Evolutionary conservation across 176 grass and related monocot genomes (phyloP).

Genomic region (Juncus effusus): DNA sequence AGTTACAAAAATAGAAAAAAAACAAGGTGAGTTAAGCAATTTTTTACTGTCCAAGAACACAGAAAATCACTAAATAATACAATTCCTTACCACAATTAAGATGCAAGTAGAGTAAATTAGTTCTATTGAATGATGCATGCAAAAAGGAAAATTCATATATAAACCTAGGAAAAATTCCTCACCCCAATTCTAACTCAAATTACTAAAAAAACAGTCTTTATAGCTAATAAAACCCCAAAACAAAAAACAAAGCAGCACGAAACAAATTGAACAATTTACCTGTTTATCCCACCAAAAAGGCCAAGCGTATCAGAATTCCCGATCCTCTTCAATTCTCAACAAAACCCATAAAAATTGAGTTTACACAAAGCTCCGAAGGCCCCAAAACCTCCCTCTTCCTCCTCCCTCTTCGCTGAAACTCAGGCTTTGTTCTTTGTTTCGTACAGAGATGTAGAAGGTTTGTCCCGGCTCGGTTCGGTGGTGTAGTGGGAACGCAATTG

Average conservation of each 20-base stretch:
- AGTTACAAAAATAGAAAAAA: neutral
- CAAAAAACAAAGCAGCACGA: neutral
- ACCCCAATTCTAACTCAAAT: too few species aligned
- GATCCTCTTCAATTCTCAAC: constrained; percentile 1
- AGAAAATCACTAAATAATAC: neutral
- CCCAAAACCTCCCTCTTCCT: constrained; percentile 7
- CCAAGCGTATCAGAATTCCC: neutral
- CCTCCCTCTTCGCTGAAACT: neutral
- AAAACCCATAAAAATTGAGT: neutral
- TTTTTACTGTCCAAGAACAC: neutral
- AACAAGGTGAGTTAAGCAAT: neutral
- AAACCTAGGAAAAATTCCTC: too few species aligned
- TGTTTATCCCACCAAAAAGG: neutral
- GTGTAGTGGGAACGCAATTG: constrained; percentile 17
- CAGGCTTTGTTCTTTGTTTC: constrained; percentile 21
- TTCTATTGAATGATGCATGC: too few species aligned
- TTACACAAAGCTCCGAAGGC: neutral
- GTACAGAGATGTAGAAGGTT: constrained; percentile 2
- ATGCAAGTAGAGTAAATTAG: too few species aligned
- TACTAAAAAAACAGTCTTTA: too few species aligned
- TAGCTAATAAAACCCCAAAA: too few species aligned
- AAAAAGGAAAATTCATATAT: too few species aligned
- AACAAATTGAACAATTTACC: constrained; percentile 2
- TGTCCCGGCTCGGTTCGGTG: constrained; percentile 4
- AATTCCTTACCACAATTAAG: neutral